These are phyloP conservation scores for Botryosphaeria agaves DNA, from an alignment of 2,329 filamentous ascomycete species.

Conservation along the genomic window DNA sequence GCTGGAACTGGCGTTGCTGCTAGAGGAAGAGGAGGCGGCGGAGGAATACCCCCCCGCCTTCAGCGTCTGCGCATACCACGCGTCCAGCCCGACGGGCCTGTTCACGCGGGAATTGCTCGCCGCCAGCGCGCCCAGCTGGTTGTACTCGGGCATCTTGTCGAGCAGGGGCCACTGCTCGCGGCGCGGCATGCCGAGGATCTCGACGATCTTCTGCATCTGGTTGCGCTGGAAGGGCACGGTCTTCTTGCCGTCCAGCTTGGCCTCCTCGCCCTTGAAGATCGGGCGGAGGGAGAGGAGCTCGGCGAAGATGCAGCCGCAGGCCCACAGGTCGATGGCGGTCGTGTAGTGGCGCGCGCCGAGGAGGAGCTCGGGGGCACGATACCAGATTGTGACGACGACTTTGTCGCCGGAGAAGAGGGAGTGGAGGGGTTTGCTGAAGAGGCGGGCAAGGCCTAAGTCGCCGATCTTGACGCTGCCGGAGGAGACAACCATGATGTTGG, in stretches of 20 bases:
- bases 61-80: conserved; percentile 36
- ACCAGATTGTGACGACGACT: conserved; percentile 98
- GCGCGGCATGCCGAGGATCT: conserved; percentile 81
- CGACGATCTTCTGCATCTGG: conserved; percentile 98
- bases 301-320: conserved; percentile 93
- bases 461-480: conserved; percentile 84
- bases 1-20: conserved; percentile 5
- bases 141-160: conserved; percentile 71
- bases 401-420: conserved; percentile 89
- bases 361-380: conserved; percentile 83
- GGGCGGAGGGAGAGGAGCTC: conserved; percentile 78
- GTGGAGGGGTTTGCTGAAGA: conserved; percentile 88
- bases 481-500: conserved; percentile 97
- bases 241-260: conserved; percentile 98
- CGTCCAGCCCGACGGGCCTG: conserved; percentile 46
- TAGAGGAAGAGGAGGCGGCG: conserved; percentile 14
- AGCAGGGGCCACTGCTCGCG: conserved; percentile 82
- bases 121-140: conserved; percentile 41
- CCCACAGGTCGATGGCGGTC: conserved; percentile 93
- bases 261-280: conserved; percentile 97
- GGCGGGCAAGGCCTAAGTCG: conserved; percentile 75
- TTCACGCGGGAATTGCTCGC: conserved; percentile 30
- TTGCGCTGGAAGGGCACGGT: conserved; percentile 93
- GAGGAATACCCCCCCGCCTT: conserved; percentile 28
- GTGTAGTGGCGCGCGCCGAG: conserved; percentile 93